Percentiles rank a stretch among this genome's conserved stretches.
These are phyloP conservation scores for Murraya paniculata DNA, from an alignment of 345 rosid genomes.

Conservation along the genomic window DNA sequence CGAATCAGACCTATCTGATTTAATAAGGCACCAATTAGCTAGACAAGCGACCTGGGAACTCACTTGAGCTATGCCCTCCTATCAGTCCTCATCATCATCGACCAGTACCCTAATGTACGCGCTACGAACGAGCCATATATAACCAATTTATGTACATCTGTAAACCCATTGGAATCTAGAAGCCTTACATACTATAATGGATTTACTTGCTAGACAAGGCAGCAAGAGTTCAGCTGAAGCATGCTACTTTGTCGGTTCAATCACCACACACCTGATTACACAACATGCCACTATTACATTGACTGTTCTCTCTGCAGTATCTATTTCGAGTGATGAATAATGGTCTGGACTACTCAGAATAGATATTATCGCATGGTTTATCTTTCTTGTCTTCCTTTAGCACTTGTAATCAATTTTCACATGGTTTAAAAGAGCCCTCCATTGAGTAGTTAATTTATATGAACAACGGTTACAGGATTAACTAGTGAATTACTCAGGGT, in stretches of 20 bases:
- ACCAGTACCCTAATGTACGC: background rate
- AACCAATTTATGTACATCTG: background rate
- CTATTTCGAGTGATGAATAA: background rate
- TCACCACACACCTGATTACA: background rate
- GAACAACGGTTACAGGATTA: no score
- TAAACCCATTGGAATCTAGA: background rate
- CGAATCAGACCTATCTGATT: background rate
- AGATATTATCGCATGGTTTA: background rate
- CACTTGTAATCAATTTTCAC: no score
- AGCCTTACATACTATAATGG: background rate
- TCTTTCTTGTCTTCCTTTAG: background rate
- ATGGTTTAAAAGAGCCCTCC: background rate
- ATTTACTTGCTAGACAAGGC: background rate
- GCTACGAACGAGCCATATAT: background rate
- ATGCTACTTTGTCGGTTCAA: background rate
- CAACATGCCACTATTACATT: background rate
- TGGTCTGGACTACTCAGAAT: background rate
- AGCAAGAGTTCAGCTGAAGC: background rate
- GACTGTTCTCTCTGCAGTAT: background rate
- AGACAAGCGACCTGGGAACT: background rate
- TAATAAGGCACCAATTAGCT: no score
- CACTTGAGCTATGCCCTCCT: background rate
- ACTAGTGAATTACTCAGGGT: no score
- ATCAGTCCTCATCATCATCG: background rate
- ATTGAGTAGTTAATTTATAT: no score